Evolutionary conservation across 805 yeast species (phyloP), one percentile per base, ranked within the genome.

Genomic region (Millerozyma acaciae): DNA sequence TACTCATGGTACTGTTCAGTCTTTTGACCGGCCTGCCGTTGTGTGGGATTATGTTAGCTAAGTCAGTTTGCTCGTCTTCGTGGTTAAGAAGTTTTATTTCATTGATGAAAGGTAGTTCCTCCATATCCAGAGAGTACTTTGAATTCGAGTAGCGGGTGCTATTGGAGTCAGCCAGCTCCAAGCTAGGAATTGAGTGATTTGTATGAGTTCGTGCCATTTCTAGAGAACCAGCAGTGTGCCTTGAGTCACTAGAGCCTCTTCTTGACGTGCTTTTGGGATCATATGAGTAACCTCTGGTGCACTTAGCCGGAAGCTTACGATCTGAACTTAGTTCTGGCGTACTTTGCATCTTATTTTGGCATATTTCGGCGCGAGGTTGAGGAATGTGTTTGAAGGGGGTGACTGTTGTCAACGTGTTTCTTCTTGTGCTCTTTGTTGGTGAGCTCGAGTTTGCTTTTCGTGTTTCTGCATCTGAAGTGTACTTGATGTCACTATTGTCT

Each of bases 41-140:
- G 29, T 21, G 5, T 19, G 14, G 8, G 26, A n/a, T 6, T 17
- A 16, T 18, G 19, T 26, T 23, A 10, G 32, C 43, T 12, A 38
- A 42, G 18, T 37, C 34, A n/a, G 13, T 10, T 23, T 23, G 13
- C 6, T n/a, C 13, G 21, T 43, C 42, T 19, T 40, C 39, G 4
- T 39, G 34, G 26, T 49, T 42, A 18, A 45, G 34, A 25, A 62
- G 45, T 34, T 48, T 54, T 26, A 63, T 55, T 38, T 60, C 64
- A 38, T 61, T 59, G 26, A 58, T 56, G 22, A 63, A 54, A 7
- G 69, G 69, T 33, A 63, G 50, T 19, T 62, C 69, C 16, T 55
- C 59, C 14, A 43, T 38, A 14, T 39, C 45, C 5, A 31, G 28
- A 3, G 57, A 57, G 7, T 38, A 19, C 3, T 38, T 41, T 0